Evolutionary conservation across 2,329 filamentous ascomycete genomes (phyloP).

Genomic region (Colletotrichum plurivorum): DNA sequence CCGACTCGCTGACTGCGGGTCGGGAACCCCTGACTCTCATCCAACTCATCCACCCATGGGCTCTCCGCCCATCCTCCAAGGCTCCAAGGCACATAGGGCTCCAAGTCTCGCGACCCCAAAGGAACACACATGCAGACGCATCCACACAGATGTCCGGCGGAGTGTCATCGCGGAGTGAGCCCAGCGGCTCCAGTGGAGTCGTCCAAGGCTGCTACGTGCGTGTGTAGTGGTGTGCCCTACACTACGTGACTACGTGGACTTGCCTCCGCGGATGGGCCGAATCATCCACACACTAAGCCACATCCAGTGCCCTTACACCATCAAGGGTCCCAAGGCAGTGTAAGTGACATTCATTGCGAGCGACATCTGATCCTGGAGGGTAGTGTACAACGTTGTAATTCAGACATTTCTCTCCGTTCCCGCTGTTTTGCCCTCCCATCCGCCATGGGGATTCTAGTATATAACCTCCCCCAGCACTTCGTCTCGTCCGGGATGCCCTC

Average conservation of each 20-base stretch:
- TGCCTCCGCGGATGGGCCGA: constrained; percentile 34
- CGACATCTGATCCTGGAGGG: constrained; percentile 32
- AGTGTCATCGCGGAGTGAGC: constrained; percentile 22
- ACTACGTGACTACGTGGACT: too few relatives aligned
- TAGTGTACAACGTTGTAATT: constrained; percentile 16
- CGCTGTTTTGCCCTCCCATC: not conserved
- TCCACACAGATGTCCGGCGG: constrained; percentile 2
- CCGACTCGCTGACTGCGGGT: constrained; percentile 25
- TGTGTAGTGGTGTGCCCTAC: not conserved
- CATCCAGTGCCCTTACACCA: too few relatives aligned
- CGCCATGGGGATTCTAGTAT: constrained; percentile 24
- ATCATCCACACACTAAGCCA: constrained; percentile 7
- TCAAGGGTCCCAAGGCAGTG: not conserved
- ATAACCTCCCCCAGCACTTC: constrained; percentile 28
- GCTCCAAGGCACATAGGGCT: not conserved
- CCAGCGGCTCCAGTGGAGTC: constrained; percentile 22
- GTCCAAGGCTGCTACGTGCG: constrained; percentile 29
- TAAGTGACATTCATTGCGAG: constrained; percentile 6
- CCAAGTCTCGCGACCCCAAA: constrained; percentile 3
- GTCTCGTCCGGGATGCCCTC: not conserved
- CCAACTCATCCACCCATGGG: not conserved
- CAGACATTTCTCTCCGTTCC: constrained; percentile 18
- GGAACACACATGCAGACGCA: not conserved
- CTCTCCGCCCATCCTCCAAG: not conserved
- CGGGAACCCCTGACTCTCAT: constrained; percentile 8